Evolutionary conservation across 1,284 basidiomycete species (phyloP), one percentile per base, ranked within the genome.

Genomic region (Rhodotorula sp.): DNA sequence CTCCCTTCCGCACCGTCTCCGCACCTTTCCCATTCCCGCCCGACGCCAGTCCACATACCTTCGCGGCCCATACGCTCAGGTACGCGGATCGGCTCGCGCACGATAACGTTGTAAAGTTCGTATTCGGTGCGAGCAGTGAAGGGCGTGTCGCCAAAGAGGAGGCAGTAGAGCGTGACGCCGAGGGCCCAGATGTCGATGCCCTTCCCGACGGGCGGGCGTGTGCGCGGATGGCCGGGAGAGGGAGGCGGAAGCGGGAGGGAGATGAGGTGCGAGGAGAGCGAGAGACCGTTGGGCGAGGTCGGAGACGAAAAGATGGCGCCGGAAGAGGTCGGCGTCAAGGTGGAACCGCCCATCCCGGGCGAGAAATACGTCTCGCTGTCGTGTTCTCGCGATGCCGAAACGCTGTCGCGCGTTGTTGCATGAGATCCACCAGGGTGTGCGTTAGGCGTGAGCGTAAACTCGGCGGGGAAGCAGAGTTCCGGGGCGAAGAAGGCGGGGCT

Each of bases 171-270:
- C 1, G 97, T 99, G 49, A 98, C 91, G n/a, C 97, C 97, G 13
- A 99, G 86, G 0, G 97, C 95, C 96, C 96, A 99, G n/a, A 99
- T 88, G 79, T 99, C 97, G 80, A 99, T 97, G 8, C 93, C 90
- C 80, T 96, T 94, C 50, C 94, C 96, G 74, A 99, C 91, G 2
- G 86, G 86, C 4, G 88, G 73, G 8, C 73, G 70, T 0, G 66
- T 45, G 10, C 75, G 75, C 8, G 75, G 73, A 23, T 66, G 21
- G 2, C 54, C 53, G 0, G 70, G 64, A 17, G 69, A 70, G 17
- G 70, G 70, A 0, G 70, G 49, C 10, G 74, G 71, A 23, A 77
- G 61, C 12, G 77, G 73, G 10, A 27, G 66, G 0, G 78, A 79
- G 56, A 79, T 78, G 58, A 73, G 66, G 25, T 64, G 72, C 2